Evolutionary conservation across 306 rosid genomes (phyloP).

Genomic region (Psophocarpus tetragonolobus): DNA sequence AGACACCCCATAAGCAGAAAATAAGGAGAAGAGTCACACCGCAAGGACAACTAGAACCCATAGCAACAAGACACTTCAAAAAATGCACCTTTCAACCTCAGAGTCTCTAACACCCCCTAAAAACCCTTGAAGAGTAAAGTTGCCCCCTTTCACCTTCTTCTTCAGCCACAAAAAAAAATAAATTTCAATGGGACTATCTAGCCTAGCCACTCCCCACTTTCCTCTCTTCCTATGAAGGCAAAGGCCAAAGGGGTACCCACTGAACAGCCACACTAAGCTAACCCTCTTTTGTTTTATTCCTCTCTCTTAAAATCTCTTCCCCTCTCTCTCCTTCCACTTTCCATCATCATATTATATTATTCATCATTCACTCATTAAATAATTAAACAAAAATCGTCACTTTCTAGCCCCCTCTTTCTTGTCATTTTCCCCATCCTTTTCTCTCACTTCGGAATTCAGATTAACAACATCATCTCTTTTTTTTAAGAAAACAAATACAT

Average conservation of each 20-base stretch:
- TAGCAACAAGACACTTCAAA: conserved; percentile 29
- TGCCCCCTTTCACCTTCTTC: neutral
- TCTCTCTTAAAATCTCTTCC: conserved; percentile 22
- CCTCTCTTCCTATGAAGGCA: conserved; percentile 25
- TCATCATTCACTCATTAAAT: neutral
- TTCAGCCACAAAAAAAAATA: neutral
- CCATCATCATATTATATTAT: neutral
- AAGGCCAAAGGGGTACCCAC: conserved; percentile 27
- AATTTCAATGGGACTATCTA: neutral
- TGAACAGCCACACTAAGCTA: conserved; percentile 10
- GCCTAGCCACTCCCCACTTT: conserved; percentile 1
- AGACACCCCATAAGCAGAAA: conserved; percentile 48
- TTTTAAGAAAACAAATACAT: too few relatives aligned
- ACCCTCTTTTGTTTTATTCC: conserved; percentile 41
- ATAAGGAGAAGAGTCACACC: conserved; percentile 36
- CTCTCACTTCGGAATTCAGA: neutral
- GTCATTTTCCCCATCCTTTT: conserved; percentile 61
- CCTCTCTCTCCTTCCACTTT: conserved; percentile 41
- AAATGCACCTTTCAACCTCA: neutral
- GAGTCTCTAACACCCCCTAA: neutral
- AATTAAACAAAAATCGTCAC: conserved; percentile 21
- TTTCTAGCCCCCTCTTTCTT: conserved; percentile 41
- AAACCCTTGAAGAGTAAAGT: conserved; percentile 3
- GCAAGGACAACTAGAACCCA: conserved; percentile 30
- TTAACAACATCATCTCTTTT: neutral